Percentiles rank a stretch among this genome's conserved stretches.
These are phyloP conservation scores for Aureobasidium subglaciale DNA, from an alignment of 2,329 filamentous ascomycete genomes.

Conservation along the genomic window DNA sequence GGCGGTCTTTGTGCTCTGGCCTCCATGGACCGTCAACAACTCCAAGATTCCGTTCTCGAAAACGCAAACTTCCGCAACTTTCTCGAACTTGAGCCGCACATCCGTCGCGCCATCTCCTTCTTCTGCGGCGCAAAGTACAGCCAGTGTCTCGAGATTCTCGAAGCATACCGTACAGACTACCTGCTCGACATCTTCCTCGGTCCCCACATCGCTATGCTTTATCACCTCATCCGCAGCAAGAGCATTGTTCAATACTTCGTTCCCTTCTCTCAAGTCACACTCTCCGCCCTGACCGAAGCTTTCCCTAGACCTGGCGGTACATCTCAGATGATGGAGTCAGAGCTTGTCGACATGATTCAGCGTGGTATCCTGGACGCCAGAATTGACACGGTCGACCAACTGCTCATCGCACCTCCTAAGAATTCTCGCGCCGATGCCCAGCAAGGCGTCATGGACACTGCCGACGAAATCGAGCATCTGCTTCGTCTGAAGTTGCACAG, in stretches of 20 bases:
- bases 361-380: slow-evolving; percentile 64
- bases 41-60: slow-evolving; percentile 71
- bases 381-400: slow-evolving; percentile 74
- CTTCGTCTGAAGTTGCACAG: slow-evolving; percentile 69
- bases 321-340: slow-evolving; percentile 54
- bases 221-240: slow-evolving; percentile 72
- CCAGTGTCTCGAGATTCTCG: slow-evolving; percentile 72
- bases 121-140: slow-evolving; percentile 91
- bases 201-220: slow-evolving; percentile 60
- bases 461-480: slow-evolving; percentile 65
- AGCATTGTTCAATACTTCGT: slow-evolving; percentile 90
- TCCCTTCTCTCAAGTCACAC: slow-evolving; percentile 80
- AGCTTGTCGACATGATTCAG: slow-evolving; percentile 73
- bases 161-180: slow-evolving; percentile 76
- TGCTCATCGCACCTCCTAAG: slow-evolving; percentile 64
- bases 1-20: slow-evolving; percentile 85
- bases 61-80: slow-evolving; percentile 76
- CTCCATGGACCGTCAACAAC: slow-evolving; percentile 71
- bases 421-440: slow-evolving; percentile 66
- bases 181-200: slow-evolving; percentile 77
- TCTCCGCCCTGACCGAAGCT: slow-evolving; percentile 68
- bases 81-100: slow-evolving; percentile 86
- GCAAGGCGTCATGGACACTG: slow-evolving; percentile 57
- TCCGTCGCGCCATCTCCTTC: slow-evolving; percentile 80
- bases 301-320: slow-evolving; percentile 56